Conservation (phyloP, 768 basidiomycete species). For the Nevesoporus exiguus region DNA sequence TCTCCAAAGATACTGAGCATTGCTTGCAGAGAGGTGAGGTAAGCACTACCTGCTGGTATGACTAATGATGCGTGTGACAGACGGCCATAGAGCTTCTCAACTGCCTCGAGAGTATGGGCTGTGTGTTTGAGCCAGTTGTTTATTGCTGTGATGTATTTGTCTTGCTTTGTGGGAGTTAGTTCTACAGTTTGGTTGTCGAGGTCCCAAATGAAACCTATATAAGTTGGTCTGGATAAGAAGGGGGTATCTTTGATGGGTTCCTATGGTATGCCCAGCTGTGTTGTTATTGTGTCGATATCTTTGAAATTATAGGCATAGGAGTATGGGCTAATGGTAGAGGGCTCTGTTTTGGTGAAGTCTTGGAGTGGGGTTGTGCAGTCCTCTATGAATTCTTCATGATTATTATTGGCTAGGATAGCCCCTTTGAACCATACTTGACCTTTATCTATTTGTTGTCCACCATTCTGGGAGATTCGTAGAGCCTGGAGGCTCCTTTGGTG, state of each 20-base stretch:
- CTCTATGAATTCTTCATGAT: not conserved
- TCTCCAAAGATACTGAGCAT: not conserved
- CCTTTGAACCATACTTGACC: not conserved
- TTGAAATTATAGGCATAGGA: not conserved
- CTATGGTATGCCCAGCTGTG: not conserved
- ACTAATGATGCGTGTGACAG: not conserved
- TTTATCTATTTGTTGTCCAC: too few relatives aligned
- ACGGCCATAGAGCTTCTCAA: not conserved
- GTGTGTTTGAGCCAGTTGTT: not conserved
- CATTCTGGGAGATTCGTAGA: too few relatives aligned
- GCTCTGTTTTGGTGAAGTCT: not conserved
- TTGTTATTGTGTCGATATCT: not conserved
- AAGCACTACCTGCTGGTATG: not conserved
- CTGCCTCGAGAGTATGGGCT: not conserved
- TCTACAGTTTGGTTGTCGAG: not conserved
- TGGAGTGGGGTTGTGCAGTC: not conserved
- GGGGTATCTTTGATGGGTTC: not conserved
- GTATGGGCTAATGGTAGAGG: accelerated
- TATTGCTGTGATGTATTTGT: not conserved
- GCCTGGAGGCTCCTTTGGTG: too few relatives aligned
- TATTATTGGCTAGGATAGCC: not conserved
- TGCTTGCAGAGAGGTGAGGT: not conserved
- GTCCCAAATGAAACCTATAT: not conserved
- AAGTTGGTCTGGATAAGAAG: not conserved
- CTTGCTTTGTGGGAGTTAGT: not conserved